Base-by-base conservation (phyloP, 1,139 yeast species). In the Martiniozyma asiatica region DNA sequence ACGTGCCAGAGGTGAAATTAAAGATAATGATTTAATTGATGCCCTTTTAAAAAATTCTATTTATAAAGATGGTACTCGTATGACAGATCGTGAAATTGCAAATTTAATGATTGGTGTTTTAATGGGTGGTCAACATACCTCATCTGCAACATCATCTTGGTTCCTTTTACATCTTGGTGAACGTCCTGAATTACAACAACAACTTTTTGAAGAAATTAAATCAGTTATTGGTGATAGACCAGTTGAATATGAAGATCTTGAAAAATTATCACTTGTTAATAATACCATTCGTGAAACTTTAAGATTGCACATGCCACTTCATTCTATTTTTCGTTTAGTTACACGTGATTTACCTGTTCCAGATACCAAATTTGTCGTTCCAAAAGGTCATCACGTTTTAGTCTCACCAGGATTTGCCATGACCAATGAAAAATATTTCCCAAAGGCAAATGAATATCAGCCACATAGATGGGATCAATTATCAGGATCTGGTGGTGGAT, bases 121-220 rank as follows among this genome's bases (percentile, higher is more conserved):
- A 40, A 89, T 89, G 99, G 99, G 98, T 46, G 99, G 98, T 39
- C 99, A 89, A 62, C 99, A 89, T 58, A 92, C 99, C 19, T 80
- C 94, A 44, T 93, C 97, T 28, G 71, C 97, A 17, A 89, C 98
- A 16, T 81, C 95, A 28, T 81, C 96, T 17, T 89, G 98, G 98
- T 74, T 74, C 49, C 64, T 89, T 52, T 68, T 89, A 43, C 98
- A 89, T 53, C 67, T 89, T 43, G 97, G 87, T 43, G 92, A 78
- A 48, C 64, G 71, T 43, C 93, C 93, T 25, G 77, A 81, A 25
- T 59, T 87, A 36, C 94, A 84, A 61, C 81, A 87, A 38, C 78
- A 75, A 49, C 56, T 89, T 34, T 78, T 68, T 52, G 56, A 71
- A 38, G 98, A 89, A 59, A 76, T 87, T 47, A 62, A 65, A 49